Base-by-base conservation (phyloP, 192 early-diverging fungal species). In the Podochytrium sp. region DNA sequence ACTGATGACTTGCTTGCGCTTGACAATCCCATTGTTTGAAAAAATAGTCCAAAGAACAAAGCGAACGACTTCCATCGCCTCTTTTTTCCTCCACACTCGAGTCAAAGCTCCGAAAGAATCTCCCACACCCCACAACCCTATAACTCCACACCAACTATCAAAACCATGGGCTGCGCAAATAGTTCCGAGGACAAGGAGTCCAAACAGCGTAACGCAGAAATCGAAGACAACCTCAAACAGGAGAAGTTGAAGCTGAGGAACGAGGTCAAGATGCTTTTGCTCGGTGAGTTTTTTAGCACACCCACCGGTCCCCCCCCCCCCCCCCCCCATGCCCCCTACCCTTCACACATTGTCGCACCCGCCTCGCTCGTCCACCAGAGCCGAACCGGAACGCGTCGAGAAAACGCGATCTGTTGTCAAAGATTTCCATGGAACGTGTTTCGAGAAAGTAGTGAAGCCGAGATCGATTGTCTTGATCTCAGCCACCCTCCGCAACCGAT, bases 181-280 rank as follows among this genome's bases (percentile, higher is more conserved):
- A 94, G 91, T 69, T 85, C 88, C 74, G 97, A 97, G 76, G 91
- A 95, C 49, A 80, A 87, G 63, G 95, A 97, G 80, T 87, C 88
- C 58, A 94, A 91, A 80, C 88, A 85, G 50, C 84, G 86, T 29
- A 96, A 95, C 74, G 92, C 96, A 59, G 93, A 93, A 65, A 98
- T 98, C 67, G 94, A 98, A 64, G 90, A 88, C 79, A 90, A 92
- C 79, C 81, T 98, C 61, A 90, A 86, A 76, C 85, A 86, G 51
- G 96, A 98, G 73, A 90, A 92, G 73, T 78, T 88, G 51, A 86
- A 85, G 57, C 79, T 94, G 83, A 85, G 91, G 43, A 94, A 95
- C 74, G 94, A 97, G 82, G 91, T 98, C 78, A 98, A 98, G 85
- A 96, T 98, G 93, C 86, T 98, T 34, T 83, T 98, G 56, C 86